phyloP scores from a whole-genome alignment of 306 rosid genomes.

The Rosa chinensis region DNA sequence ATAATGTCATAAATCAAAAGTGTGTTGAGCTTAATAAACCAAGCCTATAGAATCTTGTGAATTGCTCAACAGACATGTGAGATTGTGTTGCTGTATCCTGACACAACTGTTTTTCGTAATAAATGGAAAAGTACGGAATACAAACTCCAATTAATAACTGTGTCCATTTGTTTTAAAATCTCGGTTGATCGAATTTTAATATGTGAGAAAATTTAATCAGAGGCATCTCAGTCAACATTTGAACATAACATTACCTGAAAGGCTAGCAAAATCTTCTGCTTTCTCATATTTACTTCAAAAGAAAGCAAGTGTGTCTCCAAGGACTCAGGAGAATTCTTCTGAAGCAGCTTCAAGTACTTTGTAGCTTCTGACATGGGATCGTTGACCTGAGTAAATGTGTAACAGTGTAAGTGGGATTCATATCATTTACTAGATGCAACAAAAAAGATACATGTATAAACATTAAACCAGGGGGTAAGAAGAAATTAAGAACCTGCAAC shows the following conservation, averaged over 20 bases:
- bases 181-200: not conserved
- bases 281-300: slow-evolving; percentile 86
- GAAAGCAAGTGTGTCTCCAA: slow-evolving; percentile 87
- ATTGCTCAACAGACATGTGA: not conserved
- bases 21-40: not conserved
- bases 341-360: slow-evolving; percentile 92
- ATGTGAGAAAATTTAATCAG: not conserved
- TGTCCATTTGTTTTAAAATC: not conserved
- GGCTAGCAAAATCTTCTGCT: slow-evolving; percentile 82
- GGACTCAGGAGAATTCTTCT: slow-evolving; percentile 79
- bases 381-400: slow-evolving; percentile 52
- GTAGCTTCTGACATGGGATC: slow-evolving; percentile 87
- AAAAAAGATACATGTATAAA: slow-evolving; percentile 3
- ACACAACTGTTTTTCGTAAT: slow-evolving; percentile 3
- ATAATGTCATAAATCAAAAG: slow-evolving; percentile 2
- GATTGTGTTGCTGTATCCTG: not conserved
- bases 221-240: not conserved
- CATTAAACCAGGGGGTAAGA: not conserved
- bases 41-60: not conserved
- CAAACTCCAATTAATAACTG: not conserved
- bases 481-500: slow-evolving; percentile 63
- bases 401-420: slow-evolving; percentile 14
- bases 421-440: slow-evolving; percentile 15
- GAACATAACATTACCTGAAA: slow-evolving; percentile 59
- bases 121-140: not conserved